These are phyloP conservation scores for Metrosideros polymorpha DNA, from an alignment of 441 rosid species.

Conservation along the genomic window DNA sequence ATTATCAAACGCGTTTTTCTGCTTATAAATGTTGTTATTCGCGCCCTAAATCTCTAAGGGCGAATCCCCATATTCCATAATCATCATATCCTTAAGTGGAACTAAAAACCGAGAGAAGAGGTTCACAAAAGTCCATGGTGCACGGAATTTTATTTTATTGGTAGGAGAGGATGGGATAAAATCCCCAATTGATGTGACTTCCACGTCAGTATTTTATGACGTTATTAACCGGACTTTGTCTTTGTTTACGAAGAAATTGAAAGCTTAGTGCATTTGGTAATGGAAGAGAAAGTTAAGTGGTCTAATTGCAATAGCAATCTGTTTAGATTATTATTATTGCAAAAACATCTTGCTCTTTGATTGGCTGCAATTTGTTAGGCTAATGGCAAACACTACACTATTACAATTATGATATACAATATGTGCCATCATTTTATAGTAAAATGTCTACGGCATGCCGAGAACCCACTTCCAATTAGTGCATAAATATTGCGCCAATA, in stretches of 20 bases:
- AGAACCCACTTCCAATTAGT: neutral
- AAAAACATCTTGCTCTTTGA: neutral
- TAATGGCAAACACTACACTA: neutral
- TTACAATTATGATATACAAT: neutral
- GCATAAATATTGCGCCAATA: neutral
- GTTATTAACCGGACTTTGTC: neutral
- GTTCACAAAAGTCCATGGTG: neutral
- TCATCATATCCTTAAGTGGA: neutral
- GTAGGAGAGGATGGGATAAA: neutral
- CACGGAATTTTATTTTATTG: neutral
- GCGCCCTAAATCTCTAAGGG: too few species aligned
- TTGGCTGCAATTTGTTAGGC: neutral
- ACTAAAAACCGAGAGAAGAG: neutral
- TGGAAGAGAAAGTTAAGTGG: neutral
- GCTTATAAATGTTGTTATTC: too few species aligned
- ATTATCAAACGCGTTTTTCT: too few species aligned
- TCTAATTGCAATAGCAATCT: neutral
- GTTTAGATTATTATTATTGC: neutral
- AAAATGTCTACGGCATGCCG: neutral
- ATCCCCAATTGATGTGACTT: neutral
- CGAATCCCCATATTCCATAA: too few species aligned
- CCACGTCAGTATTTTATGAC: neutral
- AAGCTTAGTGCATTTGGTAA: neutral
- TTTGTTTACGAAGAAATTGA: neutral
- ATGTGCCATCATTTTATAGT: neutral